These are phyloP conservation scores for Lasiosphaeriaceae sp. DNA, from an alignment of 495 filamentous ascomycete genomes.

Conservation along the genomic window DNA sequence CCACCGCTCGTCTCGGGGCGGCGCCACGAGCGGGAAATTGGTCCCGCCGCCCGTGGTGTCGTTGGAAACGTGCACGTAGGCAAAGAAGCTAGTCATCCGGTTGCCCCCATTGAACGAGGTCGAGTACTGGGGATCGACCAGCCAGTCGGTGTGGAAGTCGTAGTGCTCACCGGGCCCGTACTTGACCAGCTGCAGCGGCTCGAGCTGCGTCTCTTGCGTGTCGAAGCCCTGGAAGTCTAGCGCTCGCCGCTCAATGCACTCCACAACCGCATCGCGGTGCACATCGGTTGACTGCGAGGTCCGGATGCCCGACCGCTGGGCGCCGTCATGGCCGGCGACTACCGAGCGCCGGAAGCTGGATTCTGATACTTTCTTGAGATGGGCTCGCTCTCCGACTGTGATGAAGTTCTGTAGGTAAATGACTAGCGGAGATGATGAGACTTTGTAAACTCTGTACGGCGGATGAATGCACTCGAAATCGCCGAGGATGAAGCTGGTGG, in stretches of 20 bases:
- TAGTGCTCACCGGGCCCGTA: conserved; percentile 45
- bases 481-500: conserved; percentile 2
- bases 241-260: conserved; percentile 63
- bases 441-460: conserved; percentile 39
- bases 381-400: conserved; percentile 29
- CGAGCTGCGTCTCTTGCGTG: conserved; percentile 35
- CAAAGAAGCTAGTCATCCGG: conserved; percentile 49
- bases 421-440: conserved; percentile 48
- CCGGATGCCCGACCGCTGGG: conserved; percentile 27
- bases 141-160: conserved; percentile 51
- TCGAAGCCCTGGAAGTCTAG: conserved; percentile 60
- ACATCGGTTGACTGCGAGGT: conserved; percentile 37
- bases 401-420: conserved; percentile 48
- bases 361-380: conserved; percentile 36
- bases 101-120: conserved; percentile 38
- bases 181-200: conserved; percentile 47
- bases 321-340: conserved; percentile 28
- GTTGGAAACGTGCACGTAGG: conserved; percentile 41
- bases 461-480: conserved; percentile 26
- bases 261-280: conserved; percentile 49
- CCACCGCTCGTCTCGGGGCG: conserved; percentile 44
- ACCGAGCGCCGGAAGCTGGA: conserved; percentile 31
- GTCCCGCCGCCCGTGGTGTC: conserved; percentile 50
- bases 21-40: conserved; percentile 44
- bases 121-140: conserved; percentile 34